Base-by-base conservation (phyloP, 1,284 basidiomycete genomes). In the Vanrija sp. region DNA sequence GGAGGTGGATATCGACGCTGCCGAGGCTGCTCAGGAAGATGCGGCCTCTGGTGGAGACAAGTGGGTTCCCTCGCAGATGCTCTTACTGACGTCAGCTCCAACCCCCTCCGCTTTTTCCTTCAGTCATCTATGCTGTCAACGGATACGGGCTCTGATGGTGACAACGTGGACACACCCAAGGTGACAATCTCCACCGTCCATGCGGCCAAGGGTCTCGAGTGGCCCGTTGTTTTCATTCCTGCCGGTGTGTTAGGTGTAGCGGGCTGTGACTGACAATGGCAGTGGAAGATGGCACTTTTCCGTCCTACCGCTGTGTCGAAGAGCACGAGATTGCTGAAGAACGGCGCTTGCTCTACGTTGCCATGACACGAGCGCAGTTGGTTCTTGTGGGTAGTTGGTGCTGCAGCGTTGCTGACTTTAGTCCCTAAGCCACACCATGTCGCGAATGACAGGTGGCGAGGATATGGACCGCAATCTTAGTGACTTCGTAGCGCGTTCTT, bases 161-260 rank as follows among this genome's bases (percentile, higher is more conserved):
- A 84, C n/a, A 82, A 84, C 43, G 40, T 19, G n/a, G 23, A 43
- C 25, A 46, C 48, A 25, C 61, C 61, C 2, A 90, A 86, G 81
- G 91, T 96, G 5, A 91, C 87, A 0, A 85, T 95, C 43, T 83
- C 87, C 0, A 95, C 91, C 0, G 90, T 89, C 49, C 92, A 96
- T 76, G 84, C 89, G 10, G 90, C 91, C 0, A 96, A 96, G 74
- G 91, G 91, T 0, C 80, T 95, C 6, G 91, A 96, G 73, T 96
- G 91, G 90, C 90, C 90, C 0, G 87, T 75, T 0, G 74, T 76
- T 0, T 76, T 77, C 49, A 68, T 77, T n/a, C 75, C 69, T 39
- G 75, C 60, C 52, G 68, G 77, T 68, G 54, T 64, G 70, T 43
- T 26, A 6, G 5, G 0, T 3, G 15, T 54, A 14, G 14, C 6